A percentile compares a stretch with the other conserved stretches of the same genome.
Evolutionary conservation across 768 basidiomycete genomes (phyloP).

Genomic region (Candolleomyces aberdarensis): DNA sequence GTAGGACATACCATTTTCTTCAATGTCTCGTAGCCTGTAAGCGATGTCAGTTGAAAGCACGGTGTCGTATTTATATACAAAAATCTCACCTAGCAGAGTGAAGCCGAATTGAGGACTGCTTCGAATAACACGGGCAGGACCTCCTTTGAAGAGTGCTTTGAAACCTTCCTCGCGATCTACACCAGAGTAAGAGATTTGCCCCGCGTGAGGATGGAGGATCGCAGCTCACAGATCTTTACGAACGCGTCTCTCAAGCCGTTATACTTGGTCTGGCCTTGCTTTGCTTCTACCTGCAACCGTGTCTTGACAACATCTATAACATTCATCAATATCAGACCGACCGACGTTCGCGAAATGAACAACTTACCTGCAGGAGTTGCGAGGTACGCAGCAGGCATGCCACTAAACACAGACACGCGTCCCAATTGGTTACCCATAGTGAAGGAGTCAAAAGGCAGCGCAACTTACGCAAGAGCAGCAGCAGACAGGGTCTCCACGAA

Average conservation of each 20-base stretch:
- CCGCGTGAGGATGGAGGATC: conserved; percentile 1
- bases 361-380: conserved; percentile 82
- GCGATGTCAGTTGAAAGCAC: neutral
- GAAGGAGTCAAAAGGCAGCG: neutral
- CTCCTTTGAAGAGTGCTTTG: conserved; percentile 88
- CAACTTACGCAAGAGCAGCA: conserved; percentile 76
- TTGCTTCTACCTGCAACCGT: conserved; percentile 88
- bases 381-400: conserved; percentile 96
- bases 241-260: conserved; percentile 89
- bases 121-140: conserved; percentile 81
- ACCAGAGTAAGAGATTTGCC: conserved; percentile 14
- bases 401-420: conserved; percentile 48
- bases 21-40: conserved; percentile 42
- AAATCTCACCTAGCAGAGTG: conserved; percentile 61
- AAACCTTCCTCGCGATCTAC: conserved; percentile 88
- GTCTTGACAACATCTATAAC: conserved; percentile 94
- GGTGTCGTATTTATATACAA: neutral
- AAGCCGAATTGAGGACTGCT: conserved; percentile 95
- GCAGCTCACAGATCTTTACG: conserved; percentile 75
- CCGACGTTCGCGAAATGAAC: conserved; percentile 6
- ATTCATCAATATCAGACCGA: conserved; percentile 1
- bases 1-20: conserved; percentile 39
- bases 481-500: conserved; percentile 86
- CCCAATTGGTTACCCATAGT: conserved; percentile 19
- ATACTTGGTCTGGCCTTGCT: conserved; percentile 88